These are phyloP conservation scores for Syzygium aromaticum DNA, from an alignment of 345 rosid genomes.

Conservation along the genomic window DNA sequence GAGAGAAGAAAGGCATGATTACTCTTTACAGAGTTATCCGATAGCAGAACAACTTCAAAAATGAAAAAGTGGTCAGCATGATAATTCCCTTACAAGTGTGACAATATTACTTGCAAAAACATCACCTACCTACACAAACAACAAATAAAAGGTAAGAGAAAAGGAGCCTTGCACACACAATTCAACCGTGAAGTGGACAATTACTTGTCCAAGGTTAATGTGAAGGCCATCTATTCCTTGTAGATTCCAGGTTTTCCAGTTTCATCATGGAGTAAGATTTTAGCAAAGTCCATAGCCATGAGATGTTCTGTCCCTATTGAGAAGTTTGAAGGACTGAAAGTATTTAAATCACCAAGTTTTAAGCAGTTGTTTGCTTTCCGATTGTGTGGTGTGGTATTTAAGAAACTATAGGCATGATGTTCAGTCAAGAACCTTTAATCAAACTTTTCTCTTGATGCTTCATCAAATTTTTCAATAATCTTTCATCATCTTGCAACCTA, in stretches of 20 bases:
- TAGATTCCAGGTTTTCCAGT: background rate
- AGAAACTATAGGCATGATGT: background rate
- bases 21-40: background rate
- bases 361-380: background rate
- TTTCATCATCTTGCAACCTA: background rate
- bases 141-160: background rate
- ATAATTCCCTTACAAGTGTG: background rate
- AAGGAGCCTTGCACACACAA: background rate
- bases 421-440: background rate
- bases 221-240: background rate
- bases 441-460: background rate
- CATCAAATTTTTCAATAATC: background rate
- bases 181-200: background rate
- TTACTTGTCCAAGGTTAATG: background rate
- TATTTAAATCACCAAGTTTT: background rate
- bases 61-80: background rate
- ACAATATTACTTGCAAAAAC: background rate
- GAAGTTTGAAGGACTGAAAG: background rate
- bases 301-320: background rate
- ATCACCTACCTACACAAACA: background rate
- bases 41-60: background rate
- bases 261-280: background rate
- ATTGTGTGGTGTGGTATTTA: background rate
- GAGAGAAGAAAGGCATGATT: conserved; percentile 6
- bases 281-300: background rate